A percentile compares a stretch with the other conserved stretches of the same genome.
Conservation (phyloP, 75 land plant genomes). For the Selaginella tamariscina region DNA sequence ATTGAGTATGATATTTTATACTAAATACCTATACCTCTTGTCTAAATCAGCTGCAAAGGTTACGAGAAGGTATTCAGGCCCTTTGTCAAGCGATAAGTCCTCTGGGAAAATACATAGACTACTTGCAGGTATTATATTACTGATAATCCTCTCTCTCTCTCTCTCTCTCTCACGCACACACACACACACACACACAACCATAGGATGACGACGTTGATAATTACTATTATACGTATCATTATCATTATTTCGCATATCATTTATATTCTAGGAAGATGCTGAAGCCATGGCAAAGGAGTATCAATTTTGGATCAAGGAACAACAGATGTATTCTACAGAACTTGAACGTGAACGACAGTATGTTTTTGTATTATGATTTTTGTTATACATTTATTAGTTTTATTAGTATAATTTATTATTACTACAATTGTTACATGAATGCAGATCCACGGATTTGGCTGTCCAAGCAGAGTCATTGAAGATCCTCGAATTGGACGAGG, state of each 20-base stretch:
- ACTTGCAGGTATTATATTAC: slow-evolving; percentile 22
- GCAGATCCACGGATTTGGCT: slow-evolving; percentile 19
- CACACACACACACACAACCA: no score
- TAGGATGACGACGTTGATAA: no score
- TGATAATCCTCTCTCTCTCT: no score
- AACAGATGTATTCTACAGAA: slow-evolving; percentile 4
- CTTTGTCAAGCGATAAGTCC: slow-evolving; percentile 23
- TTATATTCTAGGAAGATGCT: slow-evolving; percentile 18
- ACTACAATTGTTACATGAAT: not conserved
- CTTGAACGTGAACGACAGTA: slow-evolving; percentile 20
- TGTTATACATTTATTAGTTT: not conserved
- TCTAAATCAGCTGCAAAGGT: slow-evolving; percentile 13
- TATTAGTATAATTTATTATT: not conserved
- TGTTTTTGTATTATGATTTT: not conserved
- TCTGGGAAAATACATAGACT: slow-evolving; percentile 24
- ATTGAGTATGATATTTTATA: no score
- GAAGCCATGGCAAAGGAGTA: slow-evolving; percentile 26
- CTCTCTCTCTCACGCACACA: no score
- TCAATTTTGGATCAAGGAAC: slow-evolving; percentile 27
- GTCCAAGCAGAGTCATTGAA: slow-evolving; percentile 18
- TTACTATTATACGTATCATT: no score
- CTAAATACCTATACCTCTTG: not conserved
- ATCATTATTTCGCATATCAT: not conserved
- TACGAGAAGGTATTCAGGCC: slow-evolving; percentile 21
- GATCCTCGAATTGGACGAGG: slow-evolving; percentile 21